Percentiles rank a stretch among this genome's conserved stretches.
phyloP scores from a whole-genome alignment of 2,329 filamentous ascomycete species.

The Paecilomyces niveus region DNA sequence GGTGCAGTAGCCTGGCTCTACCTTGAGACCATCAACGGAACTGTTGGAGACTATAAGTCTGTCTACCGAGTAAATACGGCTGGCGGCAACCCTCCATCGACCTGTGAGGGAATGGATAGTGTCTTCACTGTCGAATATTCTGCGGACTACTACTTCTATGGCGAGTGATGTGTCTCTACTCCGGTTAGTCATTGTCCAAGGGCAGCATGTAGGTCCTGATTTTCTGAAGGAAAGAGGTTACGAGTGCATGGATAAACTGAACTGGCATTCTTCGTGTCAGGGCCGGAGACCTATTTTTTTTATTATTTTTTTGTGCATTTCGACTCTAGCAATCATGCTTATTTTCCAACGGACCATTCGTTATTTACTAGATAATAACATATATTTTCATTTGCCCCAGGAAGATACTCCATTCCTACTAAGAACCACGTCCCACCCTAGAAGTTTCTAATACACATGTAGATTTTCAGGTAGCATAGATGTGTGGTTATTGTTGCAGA shows the following conservation, averaged over 20 bases:
- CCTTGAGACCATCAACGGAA: slow-evolving; percentile 48
- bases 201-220: not conserved
- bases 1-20: slow-evolving; percentile 76
- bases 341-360: not conserved
- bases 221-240: not conserved
- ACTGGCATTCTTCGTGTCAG: not conserved
- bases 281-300: not conserved
- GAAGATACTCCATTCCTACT: no score
- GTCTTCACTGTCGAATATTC: slow-evolving; percentile 72
- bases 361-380: not conserved
- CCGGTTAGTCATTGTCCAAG: not conserved
- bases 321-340: not conserved
- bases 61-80: slow-evolving; percentile 81
- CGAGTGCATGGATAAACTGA: no score
- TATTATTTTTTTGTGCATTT: not conserved
- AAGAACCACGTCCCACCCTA: no score
- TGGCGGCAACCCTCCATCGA: slow-evolving; percentile 67
- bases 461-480: no score
- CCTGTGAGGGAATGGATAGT: slow-evolving; percentile 58
- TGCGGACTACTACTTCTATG: slow-evolving; percentile 66
- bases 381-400: not conserved
- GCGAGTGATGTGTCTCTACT: slow-evolving; percentile 10
- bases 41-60: slow-evolving; percentile 60
- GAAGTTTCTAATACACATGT: no score
- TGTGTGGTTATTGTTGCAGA: no score